phyloP scores from a whole-genome alignment of 1,284 basidiomycete genomes.

The Fistulinella cinereoalba region DNA sequence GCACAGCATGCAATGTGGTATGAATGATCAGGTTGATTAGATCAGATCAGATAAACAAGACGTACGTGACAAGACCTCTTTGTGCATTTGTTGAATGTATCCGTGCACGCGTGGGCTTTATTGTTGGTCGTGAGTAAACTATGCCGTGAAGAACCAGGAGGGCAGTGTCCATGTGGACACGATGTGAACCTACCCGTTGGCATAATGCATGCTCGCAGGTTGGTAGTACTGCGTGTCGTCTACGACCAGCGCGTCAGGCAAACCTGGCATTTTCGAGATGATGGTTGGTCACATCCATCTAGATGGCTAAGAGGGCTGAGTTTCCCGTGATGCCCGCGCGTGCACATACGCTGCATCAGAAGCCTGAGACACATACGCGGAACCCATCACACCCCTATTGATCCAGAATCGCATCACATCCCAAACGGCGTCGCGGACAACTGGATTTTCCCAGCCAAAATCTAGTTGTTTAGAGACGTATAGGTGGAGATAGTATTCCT shows the following conservation, averaged over 20 bases:
- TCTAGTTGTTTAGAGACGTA: slow-evolving; percentile 74
- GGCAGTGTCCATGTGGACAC: neutral
- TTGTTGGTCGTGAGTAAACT: neutral
- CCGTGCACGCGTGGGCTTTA: slow-evolving; percentile 61
- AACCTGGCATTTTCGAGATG: slow-evolving; percentile 60
- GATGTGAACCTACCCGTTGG: slow-evolving; percentile 52
- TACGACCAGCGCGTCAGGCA: slow-evolving; percentile 63
- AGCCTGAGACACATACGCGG: slow-evolving; percentile 42
- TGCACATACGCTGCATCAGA: neutral
- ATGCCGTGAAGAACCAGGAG: neutral
- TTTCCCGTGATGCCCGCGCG: too few species aligned
- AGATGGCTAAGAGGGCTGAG: slow-evolving; percentile 4
- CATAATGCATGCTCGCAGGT: slow-evolving; percentile 52
- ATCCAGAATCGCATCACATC: slow-evolving; percentile 75
- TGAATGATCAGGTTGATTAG: slow-evolving; percentile 16
- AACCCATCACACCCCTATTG: slow-evolving; percentile 75
- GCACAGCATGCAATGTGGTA: neutral
- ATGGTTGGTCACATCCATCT: slow-evolving; percentile 74
- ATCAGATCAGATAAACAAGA: slow-evolving; percentile 16
- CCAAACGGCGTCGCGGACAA: slow-evolving; percentile 60
- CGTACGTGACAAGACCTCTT: slow-evolving; percentile 53
- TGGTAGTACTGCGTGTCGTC: slow-evolving; percentile 55
- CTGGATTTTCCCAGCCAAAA: slow-evolving; percentile 74
- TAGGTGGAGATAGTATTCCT: slow-evolving; percentile 75
- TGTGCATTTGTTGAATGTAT: slow-evolving; percentile 66